Conservation (phyloP, 108 stramenopile genomes). For the Mediolabrus comicus region DNA sequence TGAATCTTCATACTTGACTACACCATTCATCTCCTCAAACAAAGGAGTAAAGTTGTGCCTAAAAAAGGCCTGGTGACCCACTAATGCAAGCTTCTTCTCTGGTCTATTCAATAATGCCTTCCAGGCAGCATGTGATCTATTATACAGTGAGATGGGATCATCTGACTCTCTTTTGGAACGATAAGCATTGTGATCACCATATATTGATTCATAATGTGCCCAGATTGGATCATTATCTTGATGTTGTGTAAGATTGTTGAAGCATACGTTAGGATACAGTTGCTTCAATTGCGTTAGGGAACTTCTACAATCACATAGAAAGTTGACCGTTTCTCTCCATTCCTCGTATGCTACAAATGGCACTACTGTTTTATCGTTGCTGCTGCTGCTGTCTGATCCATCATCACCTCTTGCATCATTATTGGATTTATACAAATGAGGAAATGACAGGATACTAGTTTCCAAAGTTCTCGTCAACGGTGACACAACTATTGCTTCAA, state of each 20-base stretch:
- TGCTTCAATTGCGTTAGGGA: constrained; percentile 2
- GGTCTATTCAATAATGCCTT: constrained; percentile 21
- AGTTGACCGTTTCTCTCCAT: constrained; percentile 55
- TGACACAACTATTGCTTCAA: constrained; percentile 46
- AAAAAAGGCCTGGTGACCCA: constrained; percentile 49
- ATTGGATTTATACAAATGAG: constrained; percentile 15
- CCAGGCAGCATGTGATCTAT: constrained; percentile 42
- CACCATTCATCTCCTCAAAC: constrained; percentile 36
- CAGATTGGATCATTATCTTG: constrained; percentile 42
- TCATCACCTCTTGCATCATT: background rate
- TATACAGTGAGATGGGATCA: constrained; percentile 23
- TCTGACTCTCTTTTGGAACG: constrained; percentile 21
- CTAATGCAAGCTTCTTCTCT: constrained; percentile 36
- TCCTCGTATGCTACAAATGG: constrained; percentile 47
- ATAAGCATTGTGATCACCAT: constrained; percentile 18
- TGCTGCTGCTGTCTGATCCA: background rate
- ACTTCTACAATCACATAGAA: constrained; percentile 39
- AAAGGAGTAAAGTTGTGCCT: constrained; percentile 51
- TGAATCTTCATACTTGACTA: constrained; percentile 37
- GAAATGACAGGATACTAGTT: constrained; percentile 37
- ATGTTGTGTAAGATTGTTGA: constrained; percentile 8
- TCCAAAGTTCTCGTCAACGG: constrained; percentile 48
- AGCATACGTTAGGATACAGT: constrained; percentile 31
- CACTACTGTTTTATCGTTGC: background rate
- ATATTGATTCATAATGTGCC: constrained; percentile 32